These are phyloP conservation scores for Globisporangium canariense DNA, from an alignment of 352 stramenopile genomes.

Conservation along the genomic window DNA sequence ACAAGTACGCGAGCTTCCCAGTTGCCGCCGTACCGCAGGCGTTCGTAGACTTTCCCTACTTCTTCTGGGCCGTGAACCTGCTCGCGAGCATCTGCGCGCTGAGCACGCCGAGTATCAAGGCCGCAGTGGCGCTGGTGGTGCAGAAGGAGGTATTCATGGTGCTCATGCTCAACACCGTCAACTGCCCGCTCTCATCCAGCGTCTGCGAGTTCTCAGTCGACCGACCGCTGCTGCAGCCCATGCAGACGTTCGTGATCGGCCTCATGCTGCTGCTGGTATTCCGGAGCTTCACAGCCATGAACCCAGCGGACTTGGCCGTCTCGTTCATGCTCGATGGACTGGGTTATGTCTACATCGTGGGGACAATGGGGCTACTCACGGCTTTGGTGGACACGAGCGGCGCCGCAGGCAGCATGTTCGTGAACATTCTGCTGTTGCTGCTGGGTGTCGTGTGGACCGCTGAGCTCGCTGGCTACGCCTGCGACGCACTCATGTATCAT, in stretches of 20 bases:
- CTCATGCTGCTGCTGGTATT: constrained; percentile 30
- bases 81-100: constrained; percentile 29
- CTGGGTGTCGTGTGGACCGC: constrained; percentile 41
- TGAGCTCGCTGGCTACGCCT: constrained; percentile 42
- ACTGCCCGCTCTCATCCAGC: constrained; percentile 27
- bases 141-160: constrained; percentile 40
- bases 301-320: constrained; percentile 35
- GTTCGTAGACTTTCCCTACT: constrained; percentile 29
- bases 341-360: constrained; percentile 36
- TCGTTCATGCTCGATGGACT: constrained; percentile 32
- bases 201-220: constrained; percentile 11
- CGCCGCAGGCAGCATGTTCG: constrained; percentile 23
- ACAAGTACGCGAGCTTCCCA: constrained; percentile 27
- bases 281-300: constrained; percentile 21
- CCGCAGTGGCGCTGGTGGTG: constrained; percentile 29
- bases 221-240: constrained; percentile 25
- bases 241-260: constrained; percentile 35
- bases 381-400: constrained; percentile 44
- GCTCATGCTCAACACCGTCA: constrained; percentile 36
- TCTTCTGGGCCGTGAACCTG: constrained; percentile 37
- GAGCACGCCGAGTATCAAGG: constrained; percentile 25
- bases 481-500: constrained; percentile 51
- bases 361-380: constrained; percentile 31
- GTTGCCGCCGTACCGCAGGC: constrained; percentile 25
- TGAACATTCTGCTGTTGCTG: constrained; percentile 38